Evolutionary conservation across 306 rosid species (phyloP).

Genomic region (Glycyrrhiza uralensis): DNA sequence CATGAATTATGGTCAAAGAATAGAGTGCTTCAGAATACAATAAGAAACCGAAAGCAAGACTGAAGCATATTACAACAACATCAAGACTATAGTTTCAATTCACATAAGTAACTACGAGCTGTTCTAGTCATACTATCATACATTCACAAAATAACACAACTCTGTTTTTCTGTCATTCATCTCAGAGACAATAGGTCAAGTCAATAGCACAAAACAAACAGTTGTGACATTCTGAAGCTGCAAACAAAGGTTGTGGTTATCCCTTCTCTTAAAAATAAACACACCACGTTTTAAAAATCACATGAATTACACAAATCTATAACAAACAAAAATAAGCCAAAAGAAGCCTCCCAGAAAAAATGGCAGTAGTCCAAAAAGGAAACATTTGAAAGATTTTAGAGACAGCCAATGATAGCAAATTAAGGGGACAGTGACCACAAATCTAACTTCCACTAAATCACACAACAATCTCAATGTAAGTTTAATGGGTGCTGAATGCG

Average conservation of each 20-base stretch:
- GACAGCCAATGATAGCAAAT: neutral
- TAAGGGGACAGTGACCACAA: neutral
- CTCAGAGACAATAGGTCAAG: neutral
- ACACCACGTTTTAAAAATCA: neutral
- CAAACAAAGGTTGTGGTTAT: neutral
- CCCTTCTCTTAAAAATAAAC: neutral
- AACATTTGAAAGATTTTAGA: neutral
- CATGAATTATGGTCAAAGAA: neutral
- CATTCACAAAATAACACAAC: neutral
- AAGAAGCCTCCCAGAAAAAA: neutral
- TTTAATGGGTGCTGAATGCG: neutral
- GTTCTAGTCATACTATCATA: neutral
- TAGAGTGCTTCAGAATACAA: neutral
- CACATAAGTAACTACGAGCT: neutral
- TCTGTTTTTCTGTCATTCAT: neutral
- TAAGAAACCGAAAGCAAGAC: neutral
- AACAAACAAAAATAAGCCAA: neutral
- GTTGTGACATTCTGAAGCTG: slow-evolving; percentile 10
- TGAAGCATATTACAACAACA: neutral
- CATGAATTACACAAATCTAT: neutral
- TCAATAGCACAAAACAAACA: slow-evolving; percentile 10
- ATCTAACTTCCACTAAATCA: neutral
- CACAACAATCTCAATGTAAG: neutral
- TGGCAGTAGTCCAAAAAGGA: neutral
- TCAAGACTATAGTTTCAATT: neutral